A percentile compares a stretch with the other conserved stretches of the same genome.
Evolutionary conservation across 768 basidiomycete species (phyloP).

Genomic region (Amanita brunnescens): DNA sequence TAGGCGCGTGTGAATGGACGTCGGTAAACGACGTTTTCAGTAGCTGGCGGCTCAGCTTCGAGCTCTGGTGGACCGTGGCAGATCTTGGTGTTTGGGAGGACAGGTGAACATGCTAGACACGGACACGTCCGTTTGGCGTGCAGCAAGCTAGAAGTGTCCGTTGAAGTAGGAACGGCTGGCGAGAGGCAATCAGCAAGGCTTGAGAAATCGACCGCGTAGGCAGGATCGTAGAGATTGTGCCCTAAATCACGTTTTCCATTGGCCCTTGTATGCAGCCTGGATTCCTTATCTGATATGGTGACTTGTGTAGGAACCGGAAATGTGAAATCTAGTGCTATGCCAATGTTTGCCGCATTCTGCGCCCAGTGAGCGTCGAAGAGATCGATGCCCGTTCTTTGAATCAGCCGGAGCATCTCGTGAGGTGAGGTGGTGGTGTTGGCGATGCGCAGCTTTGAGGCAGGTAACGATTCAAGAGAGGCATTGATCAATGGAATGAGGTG

Average conservation of each 20-base stretch:
- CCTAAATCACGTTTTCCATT: slow-evolving; percentile 41
- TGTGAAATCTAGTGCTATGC: slow-evolving; percentile 70
- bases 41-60: slow-evolving; percentile 10
- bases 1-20: slow-evolving; percentile 51
- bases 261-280: background rate
- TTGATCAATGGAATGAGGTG: slow-evolving; percentile 35
- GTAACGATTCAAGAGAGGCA: slow-evolving; percentile 50
- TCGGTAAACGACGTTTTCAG: slow-evolving; percentile 10
- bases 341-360: slow-evolving; percentile 53
- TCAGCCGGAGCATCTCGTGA: slow-evolving; percentile 65
- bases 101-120: slow-evolving; percentile 52
- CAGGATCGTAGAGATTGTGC: slow-evolving; percentile 58
- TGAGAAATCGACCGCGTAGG: slow-evolving; percentile 54
- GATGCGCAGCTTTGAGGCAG: slow-evolving; percentile 52
- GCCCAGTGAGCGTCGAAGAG: slow-evolving; percentile 72
- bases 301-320: slow-evolving; percentile 43
- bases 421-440: slow-evolving; percentile 50
- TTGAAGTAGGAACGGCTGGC: no score
- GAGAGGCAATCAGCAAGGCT: slow-evolving; percentile 36
- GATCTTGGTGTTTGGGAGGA: slow-evolving; percentile 23
- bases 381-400: slow-evolving; percentile 62
- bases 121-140: slow-evolving; percentile 24
- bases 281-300: background rate
- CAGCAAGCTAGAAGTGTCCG: background rate
- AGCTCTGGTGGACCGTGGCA: slow-evolving; percentile 39